Percentiles rank a stretch among this genome's conserved stretches.
These are phyloP conservation scores for Penicillium hordei DNA, from an alignment of 2,329 filamentous ascomycete species.

Conservation along the genomic window DNA sequence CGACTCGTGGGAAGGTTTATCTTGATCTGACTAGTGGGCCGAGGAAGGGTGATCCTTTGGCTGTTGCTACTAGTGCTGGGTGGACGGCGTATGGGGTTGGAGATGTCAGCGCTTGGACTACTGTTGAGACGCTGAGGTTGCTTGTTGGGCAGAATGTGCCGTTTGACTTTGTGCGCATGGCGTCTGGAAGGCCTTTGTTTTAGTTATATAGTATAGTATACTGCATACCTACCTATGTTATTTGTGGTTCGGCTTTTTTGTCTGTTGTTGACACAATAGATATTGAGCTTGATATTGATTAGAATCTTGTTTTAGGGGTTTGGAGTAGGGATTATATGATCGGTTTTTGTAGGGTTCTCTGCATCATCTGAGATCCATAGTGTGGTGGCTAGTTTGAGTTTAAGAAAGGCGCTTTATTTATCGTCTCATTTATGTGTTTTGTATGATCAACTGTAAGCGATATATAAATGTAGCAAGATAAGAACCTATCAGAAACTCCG, in stretches of 20 bases:
- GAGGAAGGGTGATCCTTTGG: slow-evolving; percentile 66
- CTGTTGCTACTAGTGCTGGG: slow-evolving; percentile 69
- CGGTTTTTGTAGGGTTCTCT: not conserved
- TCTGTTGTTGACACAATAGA: slow-evolving; percentile 2
- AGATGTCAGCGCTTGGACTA: slow-evolving; percentile 80
- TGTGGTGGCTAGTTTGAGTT: not conserved
- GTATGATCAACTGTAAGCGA: not conserved
- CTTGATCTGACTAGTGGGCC: slow-evolving; percentile 72
- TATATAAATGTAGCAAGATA: not conserved
- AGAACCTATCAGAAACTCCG: slow-evolving; percentile 19
- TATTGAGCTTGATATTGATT: not conserved
- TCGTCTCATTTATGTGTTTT: too few relatives aligned
- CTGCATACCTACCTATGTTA: not conserved
- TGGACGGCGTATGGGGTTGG: slow-evolving; percentile 78
- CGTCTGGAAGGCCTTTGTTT: slow-evolving; percentile 59
- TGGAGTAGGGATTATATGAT: not conserved
- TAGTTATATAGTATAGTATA: slow-evolving; percentile 25
- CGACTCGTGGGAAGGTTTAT: slow-evolving; percentile 65
- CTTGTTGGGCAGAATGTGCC: slow-evolving; percentile 84
- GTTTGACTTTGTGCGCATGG: slow-evolving; percentile 80
- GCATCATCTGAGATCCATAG: not conserved
- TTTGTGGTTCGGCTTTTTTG: not conserved
- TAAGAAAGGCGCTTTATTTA: not conserved
- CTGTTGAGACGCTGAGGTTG: slow-evolving; percentile 74
- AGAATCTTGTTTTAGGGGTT: not conserved